Percentiles rank a stretch among this genome's conserved stretches.
These are phyloP conservation scores for Hirschioporus abietinus DNA, from an alignment of 768 basidiomycete genomes.

Conservation along the genomic window DNA sequence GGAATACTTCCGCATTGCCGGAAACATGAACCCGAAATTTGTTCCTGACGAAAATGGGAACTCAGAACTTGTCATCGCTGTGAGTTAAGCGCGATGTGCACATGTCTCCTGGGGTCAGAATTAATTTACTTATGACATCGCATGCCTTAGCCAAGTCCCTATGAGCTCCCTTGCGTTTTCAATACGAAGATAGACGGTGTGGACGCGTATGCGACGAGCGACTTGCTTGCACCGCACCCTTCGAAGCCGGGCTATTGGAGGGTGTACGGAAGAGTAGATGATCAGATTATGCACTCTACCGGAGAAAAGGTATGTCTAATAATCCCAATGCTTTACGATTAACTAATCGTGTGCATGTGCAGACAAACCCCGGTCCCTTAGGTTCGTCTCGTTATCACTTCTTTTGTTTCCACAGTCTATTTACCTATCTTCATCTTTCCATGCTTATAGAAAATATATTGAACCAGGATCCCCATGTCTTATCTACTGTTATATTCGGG, in stretches of 20 bases:
- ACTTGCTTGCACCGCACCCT: conserved; percentile 37
- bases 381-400: conserved; percentile 4
- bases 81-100: conserved; percentile 23
- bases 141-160: not conserved
- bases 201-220: conserved; percentile 32
- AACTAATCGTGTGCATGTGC: not conserved
- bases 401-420: not conserved
- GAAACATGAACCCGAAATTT: conserved; percentile 22
- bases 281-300: conserved; percentile 27
- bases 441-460: conserved; percentile 20
- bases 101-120: too few relatives aligned
- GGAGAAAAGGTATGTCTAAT: conserved; percentile 27
- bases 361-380: conserved; percentile 28
- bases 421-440: not conserved
- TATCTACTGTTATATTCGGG: conserved; percentile 34
- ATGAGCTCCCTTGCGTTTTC: conserved; percentile 18
- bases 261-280: conserved; percentile 30
- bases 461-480: conserved; percentile 24
- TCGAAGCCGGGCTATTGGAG: conserved; percentile 29
- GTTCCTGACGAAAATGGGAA: conserved; percentile 19
- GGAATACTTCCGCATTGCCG: conserved; percentile 29
- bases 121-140: too few relatives aligned
- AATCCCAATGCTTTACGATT: too few relatives aligned
- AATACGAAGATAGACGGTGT: conserved; percentile 29
- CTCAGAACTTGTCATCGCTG: conserved; percentile 35